Conservation (phyloP, 78 protist species). For the Anaeramoeba flamelloides region DNA sequence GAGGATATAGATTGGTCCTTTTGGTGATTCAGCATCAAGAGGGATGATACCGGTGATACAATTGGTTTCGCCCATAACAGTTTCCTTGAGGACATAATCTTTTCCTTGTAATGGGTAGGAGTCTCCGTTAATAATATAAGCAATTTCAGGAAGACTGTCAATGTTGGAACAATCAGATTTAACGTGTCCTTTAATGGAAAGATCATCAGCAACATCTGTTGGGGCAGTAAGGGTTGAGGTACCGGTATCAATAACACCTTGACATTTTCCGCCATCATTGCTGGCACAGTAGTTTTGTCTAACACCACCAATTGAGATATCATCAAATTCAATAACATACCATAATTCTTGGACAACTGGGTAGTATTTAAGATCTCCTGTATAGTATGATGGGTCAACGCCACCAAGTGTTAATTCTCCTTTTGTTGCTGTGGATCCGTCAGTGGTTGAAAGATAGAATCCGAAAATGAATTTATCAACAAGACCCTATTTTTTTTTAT, state of each 20-base stretch:
- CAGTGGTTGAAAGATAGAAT: background rate
- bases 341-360: background rate
- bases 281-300: background rate
- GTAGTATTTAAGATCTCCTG: background rate
- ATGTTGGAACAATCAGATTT: background rate
- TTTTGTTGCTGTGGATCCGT: background rate
- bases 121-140: background rate
- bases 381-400: background rate
- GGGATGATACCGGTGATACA: background rate
- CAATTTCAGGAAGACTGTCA: background rate
- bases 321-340: background rate
- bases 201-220: background rate
- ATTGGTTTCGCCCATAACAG: background rate
- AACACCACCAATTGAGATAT: slow-evolving; percentile 1
- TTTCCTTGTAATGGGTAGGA: background rate
- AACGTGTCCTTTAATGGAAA: background rate
- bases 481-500: too few species aligned
- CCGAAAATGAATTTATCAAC: background rate
- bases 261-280: background rate
- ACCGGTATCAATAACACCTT: background rate
- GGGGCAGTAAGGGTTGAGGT: background rate
- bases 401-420: background rate
- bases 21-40: too few species aligned
- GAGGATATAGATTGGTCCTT: background rate
- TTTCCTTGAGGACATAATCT: background rate